Evolutionary conservation across 2,329 filamentous ascomycete genomes (phyloP).

Genomic region (Diaporthe sp.): DNA sequence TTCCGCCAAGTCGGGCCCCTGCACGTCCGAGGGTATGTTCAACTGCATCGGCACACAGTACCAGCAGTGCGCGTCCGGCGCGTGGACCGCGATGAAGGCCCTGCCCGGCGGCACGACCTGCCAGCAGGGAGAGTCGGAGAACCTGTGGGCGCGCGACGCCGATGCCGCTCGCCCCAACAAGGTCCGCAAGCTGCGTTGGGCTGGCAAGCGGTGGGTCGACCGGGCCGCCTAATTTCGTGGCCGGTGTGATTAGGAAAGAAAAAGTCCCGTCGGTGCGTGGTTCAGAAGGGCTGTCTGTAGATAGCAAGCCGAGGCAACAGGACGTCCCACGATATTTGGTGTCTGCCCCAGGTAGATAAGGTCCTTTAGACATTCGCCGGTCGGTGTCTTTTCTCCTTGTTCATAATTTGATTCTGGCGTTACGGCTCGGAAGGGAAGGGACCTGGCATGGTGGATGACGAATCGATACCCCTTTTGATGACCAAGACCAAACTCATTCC

Average conservation of each 20-base stretch:
- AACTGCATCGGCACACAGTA: constrained; percentile 47
- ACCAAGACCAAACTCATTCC: neutral
- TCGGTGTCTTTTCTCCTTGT: neutral
- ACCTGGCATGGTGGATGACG: neutral
- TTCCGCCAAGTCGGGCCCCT: constrained; percentile 43
- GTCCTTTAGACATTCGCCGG: constrained; percentile 12
- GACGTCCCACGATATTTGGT: neutral
- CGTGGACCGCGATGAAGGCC: constrained; percentile 43
- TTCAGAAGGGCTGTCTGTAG: constrained; percentile 9
- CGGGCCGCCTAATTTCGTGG: neutral
- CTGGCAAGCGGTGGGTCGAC: neutral
- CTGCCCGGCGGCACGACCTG: constrained; percentile 46
- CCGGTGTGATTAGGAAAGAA: neutral
- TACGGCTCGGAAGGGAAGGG: neutral
- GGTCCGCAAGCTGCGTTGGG: constrained; percentile 23
- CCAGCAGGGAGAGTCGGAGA: constrained; percentile 37
- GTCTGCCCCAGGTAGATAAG: neutral
- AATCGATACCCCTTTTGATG: constrained; percentile 24
- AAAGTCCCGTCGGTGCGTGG: neutral
- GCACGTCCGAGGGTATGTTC: constrained; percentile 46
- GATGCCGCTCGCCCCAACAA: too few relatives aligned
- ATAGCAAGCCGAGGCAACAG: neutral
- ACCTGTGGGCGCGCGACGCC: constrained; percentile 30
- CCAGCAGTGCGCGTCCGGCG: constrained; percentile 48
- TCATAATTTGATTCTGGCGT: constrained; percentile 6